Base-by-base conservation (phyloP, 352 stramenopile genomes). In the Plasmopara viticola region DNA sequence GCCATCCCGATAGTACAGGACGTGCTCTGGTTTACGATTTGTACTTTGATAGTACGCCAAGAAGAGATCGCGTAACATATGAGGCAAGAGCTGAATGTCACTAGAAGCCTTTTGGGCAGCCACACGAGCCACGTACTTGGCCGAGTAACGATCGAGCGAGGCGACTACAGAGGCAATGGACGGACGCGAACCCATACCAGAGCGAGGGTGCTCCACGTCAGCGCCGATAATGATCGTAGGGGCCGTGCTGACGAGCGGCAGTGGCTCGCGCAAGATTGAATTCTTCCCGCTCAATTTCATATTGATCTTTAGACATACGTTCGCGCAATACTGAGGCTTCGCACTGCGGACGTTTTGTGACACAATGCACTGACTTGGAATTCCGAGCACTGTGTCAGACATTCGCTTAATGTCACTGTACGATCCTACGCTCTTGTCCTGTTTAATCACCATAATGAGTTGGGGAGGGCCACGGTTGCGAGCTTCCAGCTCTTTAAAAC, bases 1-100 rank as follows among this genome's bases (percentile, higher is more conserved):
- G 44, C 85, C 85, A 44, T 94, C 85, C 20, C 85, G 82, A 54
- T 93, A 94, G 58, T 91, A 95, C 9, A 95, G 59, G 28, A 95
- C 79, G 18, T 75, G 75, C 40, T 87, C 70, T 0, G 86, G 86
- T 56, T 92, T 91, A 39, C 75, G 64, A 29, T 69, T 75, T 15
- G 80, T 94, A 25, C 68, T 64, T 40, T 72, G 45, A 57, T 88
- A 90, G 59, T 86, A 95, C 9, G 68, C 68, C 45, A 89, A 64
- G 42, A 95, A 79, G 18, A 95, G 62, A 13, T 91, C 77, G 9
- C 69, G 70, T 5, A 87, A 58, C 75, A 90, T 85, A 34, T 57
- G 54, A 5, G 74, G 73, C 35, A 87, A 54, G 33, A 79, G 66
- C 38, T 78, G 59, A 20, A 86, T 87, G 35, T 78, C 69, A 43